Evolutionary conservation across 371 early-diverging fungal species (phyloP).

Genomic region (Actinomortierella ambigua): DNA sequence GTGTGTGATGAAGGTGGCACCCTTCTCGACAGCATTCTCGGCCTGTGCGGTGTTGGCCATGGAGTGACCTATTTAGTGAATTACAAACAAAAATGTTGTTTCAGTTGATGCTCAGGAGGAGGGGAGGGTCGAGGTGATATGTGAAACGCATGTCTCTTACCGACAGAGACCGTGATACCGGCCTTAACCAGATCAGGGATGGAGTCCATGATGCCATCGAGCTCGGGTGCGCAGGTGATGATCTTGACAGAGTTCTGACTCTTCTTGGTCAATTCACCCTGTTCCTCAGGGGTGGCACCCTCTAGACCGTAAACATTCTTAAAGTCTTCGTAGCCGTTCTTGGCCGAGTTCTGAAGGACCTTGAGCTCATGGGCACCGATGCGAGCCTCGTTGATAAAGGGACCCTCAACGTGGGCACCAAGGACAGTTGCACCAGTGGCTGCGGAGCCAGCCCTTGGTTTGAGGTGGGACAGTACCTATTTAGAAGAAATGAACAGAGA

Average conservation of each 20-base stretch:
- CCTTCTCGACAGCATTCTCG: slow-evolving; percentile 68
- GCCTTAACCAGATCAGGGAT: slow-evolving; percentile 71
- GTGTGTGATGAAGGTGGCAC: slow-evolving; percentile 78
- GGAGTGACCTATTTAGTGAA: slow-evolving; percentile 62
- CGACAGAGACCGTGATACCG: slow-evolving; percentile 74
- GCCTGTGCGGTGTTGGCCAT: slow-evolving; percentile 74
- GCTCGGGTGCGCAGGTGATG: slow-evolving; percentile 85
- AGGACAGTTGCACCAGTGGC: slow-evolving; percentile 79
- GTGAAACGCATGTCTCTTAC: slow-evolving; percentile 19
- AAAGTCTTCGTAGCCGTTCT: slow-evolving; percentile 71
- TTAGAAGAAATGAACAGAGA: not conserved
- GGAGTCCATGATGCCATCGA: slow-evolving; percentile 73
- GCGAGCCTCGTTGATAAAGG: slow-evolving; percentile 76
- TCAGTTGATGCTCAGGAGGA: too few species aligned
- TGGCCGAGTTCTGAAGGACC: slow-evolving; percentile 66
- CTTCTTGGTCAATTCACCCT: slow-evolving; percentile 51
- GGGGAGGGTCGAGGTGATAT: not conserved
- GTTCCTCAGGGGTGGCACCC: slow-evolving; percentile 43
- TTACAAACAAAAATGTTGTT: not conserved
- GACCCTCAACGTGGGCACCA: slow-evolving; percentile 87
- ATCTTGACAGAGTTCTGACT: slow-evolving; percentile 63
- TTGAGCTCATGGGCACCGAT: slow-evolving; percentile 82
- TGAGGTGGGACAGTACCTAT: slow-evolving; percentile 70
- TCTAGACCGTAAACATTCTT: slow-evolving; percentile 73
- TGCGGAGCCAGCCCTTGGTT: slow-evolving; percentile 71